Conservation (phyloP, 306 rosid species). For the Medicago arabica region DNA sequence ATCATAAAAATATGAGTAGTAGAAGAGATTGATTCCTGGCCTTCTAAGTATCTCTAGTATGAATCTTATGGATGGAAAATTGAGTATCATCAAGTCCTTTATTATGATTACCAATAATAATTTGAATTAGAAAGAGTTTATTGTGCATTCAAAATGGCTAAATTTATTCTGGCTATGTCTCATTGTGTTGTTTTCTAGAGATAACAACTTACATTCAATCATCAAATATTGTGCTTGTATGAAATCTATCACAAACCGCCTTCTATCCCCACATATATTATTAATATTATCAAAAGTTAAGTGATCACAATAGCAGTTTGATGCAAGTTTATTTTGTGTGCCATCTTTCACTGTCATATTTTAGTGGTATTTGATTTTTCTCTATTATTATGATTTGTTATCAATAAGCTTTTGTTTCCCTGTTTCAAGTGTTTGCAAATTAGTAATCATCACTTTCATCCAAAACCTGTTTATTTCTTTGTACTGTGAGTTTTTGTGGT, state of each 20-base stretch:
- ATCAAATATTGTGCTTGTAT: conserved; percentile 6
- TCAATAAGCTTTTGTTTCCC: conserved; percentile 6
- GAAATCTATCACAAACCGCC: conserved; percentile 10
- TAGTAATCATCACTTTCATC: conserved; percentile 6
- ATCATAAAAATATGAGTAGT: too few relatives aligned
- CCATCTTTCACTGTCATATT: conserved; percentile 32
- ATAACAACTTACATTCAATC: background rate
- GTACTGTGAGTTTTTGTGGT: too few relatives aligned
- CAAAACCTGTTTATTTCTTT: too few relatives aligned
- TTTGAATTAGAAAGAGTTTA: conserved; percentile 9
- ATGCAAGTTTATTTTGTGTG: conserved; percentile 21
- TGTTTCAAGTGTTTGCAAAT: conserved; percentile 15
- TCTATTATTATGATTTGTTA: background rate
- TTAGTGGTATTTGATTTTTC: background rate
- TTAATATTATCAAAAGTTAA: conserved; percentile 1
- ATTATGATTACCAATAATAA: conserved; percentile 3
- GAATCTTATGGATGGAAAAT: conserved; percentile 26
- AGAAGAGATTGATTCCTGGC: conserved; percentile 12
- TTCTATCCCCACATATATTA: background rate
- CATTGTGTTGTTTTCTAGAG: conserved; percentile 20
- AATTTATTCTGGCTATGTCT: background rate
- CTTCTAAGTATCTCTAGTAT: conserved; percentile 2
- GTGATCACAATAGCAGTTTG: background rate
- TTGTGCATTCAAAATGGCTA: conserved; percentile 13
- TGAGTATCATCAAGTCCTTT: background rate